Base-by-base conservation (phyloP, 306 rosid genomes). In the Geum urbanum region DNA sequence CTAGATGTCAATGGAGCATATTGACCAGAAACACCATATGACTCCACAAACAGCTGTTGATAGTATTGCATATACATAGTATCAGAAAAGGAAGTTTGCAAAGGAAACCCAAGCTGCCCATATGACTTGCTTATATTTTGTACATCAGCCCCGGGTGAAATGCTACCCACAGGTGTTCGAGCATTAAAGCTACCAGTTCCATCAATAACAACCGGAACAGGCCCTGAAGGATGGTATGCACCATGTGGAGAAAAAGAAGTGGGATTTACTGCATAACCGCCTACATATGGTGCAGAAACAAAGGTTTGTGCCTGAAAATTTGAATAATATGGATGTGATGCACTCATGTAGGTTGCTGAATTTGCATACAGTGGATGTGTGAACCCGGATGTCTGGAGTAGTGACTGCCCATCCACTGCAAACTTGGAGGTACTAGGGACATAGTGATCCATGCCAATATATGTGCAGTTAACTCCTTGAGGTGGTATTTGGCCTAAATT, bases 381-480 rank as follows among this genome's bases (percentile, higher is more conserved):
- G 64, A 83, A 78, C 52, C 89, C 91, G 3, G 91, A 84, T 70
- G 91, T 79, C 71, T 84, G 91, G 37, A 82, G 81, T 44, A 83
- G 66, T 13, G 89, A 85, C 71, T 80, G 87, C 27, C 52, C 87
- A 55, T 83, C 85, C 16, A 82, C 76, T 62, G 72, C 9, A n/a
- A 76, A 83, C 78, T 80, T 83, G 80, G 72, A 56, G 24, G 75
- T 24, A 71, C 61, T 84, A 39, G 76, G 84, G 65, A 72, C 74
- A 75, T 72, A 71, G 49, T 55, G 85, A 71, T 86, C 85, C 76
- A 55, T 78, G 57, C 85, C 84, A 80, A 55, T 3, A 24, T 73
- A 80, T 5, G 74, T 47, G 55, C 67, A 15, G 66, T 77, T 73
- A 27, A 66, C 75, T 70, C 72, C 83, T 77, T 82, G 87, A 67